phyloP scores from a whole-genome alignment of 73 alveolate species.

The Diophrys appendiculata region DNA sequence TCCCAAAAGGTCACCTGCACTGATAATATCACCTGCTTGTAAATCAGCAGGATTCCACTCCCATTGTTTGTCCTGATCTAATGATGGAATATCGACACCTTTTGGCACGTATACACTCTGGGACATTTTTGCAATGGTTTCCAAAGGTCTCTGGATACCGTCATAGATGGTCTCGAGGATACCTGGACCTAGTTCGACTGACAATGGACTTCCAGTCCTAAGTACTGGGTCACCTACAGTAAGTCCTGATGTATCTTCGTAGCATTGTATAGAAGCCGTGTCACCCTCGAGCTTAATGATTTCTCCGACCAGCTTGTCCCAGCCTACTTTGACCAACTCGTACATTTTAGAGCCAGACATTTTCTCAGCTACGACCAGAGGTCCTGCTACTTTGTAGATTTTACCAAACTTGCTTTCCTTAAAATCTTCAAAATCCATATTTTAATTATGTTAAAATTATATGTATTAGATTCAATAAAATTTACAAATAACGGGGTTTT shows the following conservation, averaged over 20 bases:
- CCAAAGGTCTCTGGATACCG: constrained; percentile 91
- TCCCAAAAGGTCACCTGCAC: constrained; percentile 98
- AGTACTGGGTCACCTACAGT: constrained; percentile 99
- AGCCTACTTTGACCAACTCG: constrained; percentile 98
- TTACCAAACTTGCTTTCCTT: constrained; percentile 86
- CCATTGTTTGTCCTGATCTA: constrained; percentile 92
- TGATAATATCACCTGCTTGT: constrained; percentile 74
- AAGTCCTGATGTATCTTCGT: constrained; percentile 98
- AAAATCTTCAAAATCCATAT: constrained; percentile 59
- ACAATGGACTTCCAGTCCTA: constrained; percentile 96
- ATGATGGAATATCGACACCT: constrained; percentile 95
- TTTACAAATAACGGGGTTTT: no score
- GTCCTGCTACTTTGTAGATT: constrained; percentile 95
- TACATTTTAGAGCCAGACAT: constrained; percentile 99
- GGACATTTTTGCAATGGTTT: constrained; percentile 69
- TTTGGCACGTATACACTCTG: constrained; percentile 94
- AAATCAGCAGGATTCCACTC: constrained; percentile 86
- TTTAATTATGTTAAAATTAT: no score
- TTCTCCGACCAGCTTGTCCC: constrained; percentile 98
- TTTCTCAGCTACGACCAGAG: constrained; percentile 97
- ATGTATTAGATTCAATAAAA: no score
- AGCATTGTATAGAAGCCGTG: constrained; percentile 98
- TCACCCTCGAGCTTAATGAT: constrained; percentile 98
- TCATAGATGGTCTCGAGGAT: constrained; percentile 91
- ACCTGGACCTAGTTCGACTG: constrained; percentile 99